A percentile compares a stretch with the other conserved stretches of the same genome.
Conservation (phyloP, 495 filamentous ascomycete species). For the Aspergillus taichungensis region DNA sequence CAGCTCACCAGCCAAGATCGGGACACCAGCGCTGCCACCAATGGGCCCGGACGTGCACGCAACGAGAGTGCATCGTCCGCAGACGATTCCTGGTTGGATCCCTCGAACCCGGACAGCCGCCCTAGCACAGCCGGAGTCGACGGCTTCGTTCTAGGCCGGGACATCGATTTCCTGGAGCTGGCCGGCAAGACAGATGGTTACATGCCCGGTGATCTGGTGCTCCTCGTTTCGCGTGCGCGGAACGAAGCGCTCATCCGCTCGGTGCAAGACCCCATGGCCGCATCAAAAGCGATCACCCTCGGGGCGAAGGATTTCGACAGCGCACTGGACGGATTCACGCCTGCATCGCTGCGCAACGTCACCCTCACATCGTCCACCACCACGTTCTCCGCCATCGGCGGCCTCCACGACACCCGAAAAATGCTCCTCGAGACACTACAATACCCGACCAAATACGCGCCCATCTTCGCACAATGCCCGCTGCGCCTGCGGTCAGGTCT, state of each 20-base stretch:
- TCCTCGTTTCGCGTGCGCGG: conserved; percentile 78
- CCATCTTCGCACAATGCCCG: conserved; percentile 93
- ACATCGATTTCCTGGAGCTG: conserved; percentile 87
- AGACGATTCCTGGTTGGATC: conserved; percentile 65
- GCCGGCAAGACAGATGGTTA: conserved; percentile 93
- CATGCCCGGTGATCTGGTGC: conserved; percentile 87
- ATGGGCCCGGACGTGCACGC: conserved; percentile 31
- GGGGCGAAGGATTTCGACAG: conserved; percentile 64
- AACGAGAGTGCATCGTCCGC: conserved; percentile 24
- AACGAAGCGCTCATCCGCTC: conserved; percentile 85
- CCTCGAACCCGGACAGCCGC: conserved; percentile 38
- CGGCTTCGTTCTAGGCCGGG: conserved; percentile 57
- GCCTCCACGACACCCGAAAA: conserved; percentile 72
- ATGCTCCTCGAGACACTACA: conserved; percentile 88
- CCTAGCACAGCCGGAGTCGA: conserved; percentile 43
- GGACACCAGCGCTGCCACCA: conserved; percentile 31
- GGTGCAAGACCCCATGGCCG: conserved; percentile 27
- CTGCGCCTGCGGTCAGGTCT: conserved; percentile 86
- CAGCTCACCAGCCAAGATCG: conserved; percentile 40
- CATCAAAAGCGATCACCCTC: conserved; percentile 47
- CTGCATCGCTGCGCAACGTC: conserved; percentile 87
- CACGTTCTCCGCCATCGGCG: conserved; percentile 84
- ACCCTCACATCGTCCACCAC: conserved; percentile 83
- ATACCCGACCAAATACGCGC: conserved; percentile 96
- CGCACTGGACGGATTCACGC: conserved; percentile 86